Evolutionary conservation across 805 yeast genomes (phyloP), one percentile per base, ranked within the genome.

Genomic region (Saturnispora quitensis): DNA sequence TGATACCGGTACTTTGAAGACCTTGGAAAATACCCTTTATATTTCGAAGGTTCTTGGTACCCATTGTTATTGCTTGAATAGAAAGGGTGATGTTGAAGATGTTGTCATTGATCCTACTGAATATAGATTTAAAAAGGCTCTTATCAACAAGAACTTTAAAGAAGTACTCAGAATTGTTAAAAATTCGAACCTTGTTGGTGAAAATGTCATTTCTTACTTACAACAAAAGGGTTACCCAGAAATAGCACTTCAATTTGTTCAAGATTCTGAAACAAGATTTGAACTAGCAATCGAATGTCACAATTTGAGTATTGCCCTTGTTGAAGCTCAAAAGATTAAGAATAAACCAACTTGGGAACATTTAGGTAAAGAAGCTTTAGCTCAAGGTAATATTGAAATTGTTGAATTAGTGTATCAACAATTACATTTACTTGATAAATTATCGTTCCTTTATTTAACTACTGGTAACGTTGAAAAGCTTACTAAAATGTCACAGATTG

Each of bases 181-280:
- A 63, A 81, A 78, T 53, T 90, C 98, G 22, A 89, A 87, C 62
- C 76, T 93, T 64, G 99, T 93, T 49, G 99, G 99, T 57, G 97
- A 95, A 73, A 89, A 90, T 67, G 93, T 93, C 64, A 90, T 93
- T 66, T 93, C 95, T 4, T 93, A 91, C 67, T 76, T 93, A 62
- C 96, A 93, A 68, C 85, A 90, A 73, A 81, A 88, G 64, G 99
- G 99, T 2, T 91, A 85, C 66, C 98, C 99, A 27, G 99, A 93
- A 70, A 83, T 93, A 68, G 99, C 99, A 2, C 76, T 93, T 56
- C 97, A 91, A 68, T 95, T 93, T 64, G 99, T 93, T 50, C 86
- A 89, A 69, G 99, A 93, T 66, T 85, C 98, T 5, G 96, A 90
- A 67, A 88, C 97, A 42, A 81, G 96, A 68, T 91, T 93, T 62